phyloP scores from a whole-genome alignment of 257 asterid species.

The Solanum pinnatisectum region DNA sequence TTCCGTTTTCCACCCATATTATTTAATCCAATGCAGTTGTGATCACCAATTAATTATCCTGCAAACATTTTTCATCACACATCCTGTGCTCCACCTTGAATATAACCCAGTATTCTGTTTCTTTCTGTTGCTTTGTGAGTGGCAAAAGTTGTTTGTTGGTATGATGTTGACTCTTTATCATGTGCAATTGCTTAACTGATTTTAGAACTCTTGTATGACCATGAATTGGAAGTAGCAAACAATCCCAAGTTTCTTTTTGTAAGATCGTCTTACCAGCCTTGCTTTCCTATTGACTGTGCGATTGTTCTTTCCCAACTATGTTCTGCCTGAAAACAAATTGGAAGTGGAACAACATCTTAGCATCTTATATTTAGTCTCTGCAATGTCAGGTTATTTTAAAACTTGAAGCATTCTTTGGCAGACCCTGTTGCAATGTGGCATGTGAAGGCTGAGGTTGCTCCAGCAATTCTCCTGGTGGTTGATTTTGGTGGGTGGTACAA shows the following conservation, averaged over 20 bases:
- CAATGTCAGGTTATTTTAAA: slow-evolving; percentile 82
- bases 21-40: neutral
- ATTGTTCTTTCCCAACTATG: neutral
- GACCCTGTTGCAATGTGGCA: slow-evolving; percentile 99
- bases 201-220: neutral
- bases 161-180: neutral
- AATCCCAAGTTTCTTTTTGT: neutral
- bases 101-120: neutral
- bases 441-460: slow-evolving; percentile 73
- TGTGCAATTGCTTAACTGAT: neutral
- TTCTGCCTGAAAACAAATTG: neutral
- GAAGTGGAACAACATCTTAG: slow-evolving; percentile 6
- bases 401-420: slow-evolving; percentile 98
- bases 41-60: neutral
- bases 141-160: neutral
- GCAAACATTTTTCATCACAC: neutral
- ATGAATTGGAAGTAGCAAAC: neutral
- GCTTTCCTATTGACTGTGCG: neutral
- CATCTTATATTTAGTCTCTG: slow-evolving; percentile 64
- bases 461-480: slow-evolving; percentile 82
- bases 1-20: neutral
- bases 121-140: neutral
- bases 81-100: neutral
- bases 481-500: slow-evolving; percentile 96
- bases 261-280: neutral